Evolutionary conservation across 129 eudicot genomes (phyloP), one percentile per base, ranked within the genome.

Genomic region (Glebionis coronaria): DNA sequence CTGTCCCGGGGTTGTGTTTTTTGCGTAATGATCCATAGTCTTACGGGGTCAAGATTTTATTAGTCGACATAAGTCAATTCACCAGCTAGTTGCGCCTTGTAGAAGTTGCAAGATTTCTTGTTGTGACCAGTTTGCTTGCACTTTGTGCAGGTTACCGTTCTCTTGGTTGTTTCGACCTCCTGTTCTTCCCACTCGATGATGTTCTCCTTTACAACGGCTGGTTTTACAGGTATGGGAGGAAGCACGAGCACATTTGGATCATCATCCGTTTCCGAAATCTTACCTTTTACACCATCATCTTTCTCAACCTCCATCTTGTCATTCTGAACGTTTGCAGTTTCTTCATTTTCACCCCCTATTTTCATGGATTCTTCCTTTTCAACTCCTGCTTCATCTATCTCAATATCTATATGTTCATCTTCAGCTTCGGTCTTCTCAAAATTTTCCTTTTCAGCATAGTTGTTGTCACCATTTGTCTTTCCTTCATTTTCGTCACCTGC

Each of bases 91-190:
- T 73, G 71, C 57, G 45, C 46, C 21, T 73, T 71, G 58, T 64
- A 64, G n/a, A 73, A 28, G 63, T 80, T 88, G 80, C 91, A 88
- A 20, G 88, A 76, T 70, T 85, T 82, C 74, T 85, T 88, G 31
- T 88, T 88, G 70, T 88, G 96, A 69, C 96, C 92, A 0, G 78
- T 74, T 56, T 88, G 87, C 78, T 85, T 88, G 65, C 96, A 88
- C 67, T 75, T 85, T 38, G 85, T 80, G 74, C 96, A 88, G 9
- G 88, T 80, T 40, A 88, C 92, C 56, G 91, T 85, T 79, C 91
- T 88, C 71, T 74, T 85, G 51, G 77, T 70, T 49, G 42, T 35
- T 35, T 78, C 81, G n/a, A 44, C 82, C 46, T 85, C 91, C 15
- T 61, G 53, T 68, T 82, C 82, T n/a, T 49, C 78, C 72, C 72